Evolutionary conservation across 495 filamentous ascomycete genomes (phyloP).

Genomic region (Xylaria venustula): DNA sequence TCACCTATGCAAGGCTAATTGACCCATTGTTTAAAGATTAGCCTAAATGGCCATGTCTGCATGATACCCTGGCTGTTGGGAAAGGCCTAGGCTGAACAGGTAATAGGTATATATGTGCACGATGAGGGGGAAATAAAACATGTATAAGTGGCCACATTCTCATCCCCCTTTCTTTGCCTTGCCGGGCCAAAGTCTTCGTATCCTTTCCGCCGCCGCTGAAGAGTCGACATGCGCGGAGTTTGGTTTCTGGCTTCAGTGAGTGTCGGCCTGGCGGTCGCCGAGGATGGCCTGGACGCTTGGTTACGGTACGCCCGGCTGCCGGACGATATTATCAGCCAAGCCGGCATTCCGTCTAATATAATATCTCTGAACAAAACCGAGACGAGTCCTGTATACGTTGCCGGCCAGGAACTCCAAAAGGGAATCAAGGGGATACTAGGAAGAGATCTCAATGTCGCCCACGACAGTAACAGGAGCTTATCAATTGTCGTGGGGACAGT

Average conservation of each 20-base stretch:
- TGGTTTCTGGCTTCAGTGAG: slow-evolving; percentile 28
- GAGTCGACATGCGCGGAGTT: slow-evolving; percentile 29
- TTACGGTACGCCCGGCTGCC: slow-evolving; percentile 61
- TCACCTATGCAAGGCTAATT: neutral
- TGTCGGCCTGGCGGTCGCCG: slow-evolving; percentile 39
- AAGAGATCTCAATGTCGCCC: slow-evolving; percentile 35
- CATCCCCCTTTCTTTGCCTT: neutral
- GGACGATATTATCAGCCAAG: slow-evolving; percentile 33
- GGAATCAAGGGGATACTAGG: slow-evolving; percentile 58
- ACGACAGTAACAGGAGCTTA: slow-evolving; percentile 10
- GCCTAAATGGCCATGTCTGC: neutral
- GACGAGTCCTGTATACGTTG: slow-evolving; percentile 55
- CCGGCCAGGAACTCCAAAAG: slow-evolving; percentile 57
- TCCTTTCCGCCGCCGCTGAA: neutral
- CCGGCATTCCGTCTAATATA: slow-evolving; percentile 47
- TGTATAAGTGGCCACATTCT: slow-evolving; percentile 21
- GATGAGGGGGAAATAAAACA: neutral
- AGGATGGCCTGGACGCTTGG: slow-evolving; percentile 64
- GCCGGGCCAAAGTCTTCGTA: neutral
- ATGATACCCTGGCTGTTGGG: neutral
- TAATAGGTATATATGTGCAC: neutral
- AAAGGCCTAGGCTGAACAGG: neutral
- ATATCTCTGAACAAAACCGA: slow-evolving; percentile 53
- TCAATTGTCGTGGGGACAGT: slow-evolving; percentile 59
- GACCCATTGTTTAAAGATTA: slow-evolving; percentile 3